phyloP scores from a whole-genome alignment of 2,329 filamentous ascomycete genomes.

The Aureobasidium sp. region DNA sequence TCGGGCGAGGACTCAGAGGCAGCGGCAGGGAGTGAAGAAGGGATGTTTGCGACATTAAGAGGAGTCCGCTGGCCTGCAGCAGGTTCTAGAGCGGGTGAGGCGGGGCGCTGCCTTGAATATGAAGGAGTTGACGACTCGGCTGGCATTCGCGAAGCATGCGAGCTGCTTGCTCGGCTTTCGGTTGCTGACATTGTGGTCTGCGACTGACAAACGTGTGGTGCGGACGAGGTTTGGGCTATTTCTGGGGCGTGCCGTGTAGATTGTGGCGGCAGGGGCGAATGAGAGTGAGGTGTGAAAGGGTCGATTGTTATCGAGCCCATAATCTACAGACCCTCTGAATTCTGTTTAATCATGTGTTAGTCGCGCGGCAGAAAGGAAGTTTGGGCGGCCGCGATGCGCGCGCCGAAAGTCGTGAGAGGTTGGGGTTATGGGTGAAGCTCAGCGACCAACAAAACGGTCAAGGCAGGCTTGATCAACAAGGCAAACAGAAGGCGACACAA shows the following conservation, averaged over 20 bases:
- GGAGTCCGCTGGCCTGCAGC: conserved; percentile 7
- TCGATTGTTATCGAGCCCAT: conserved; percentile 60
- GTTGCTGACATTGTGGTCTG: conserved; percentile 14
- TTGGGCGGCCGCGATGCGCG: background rate
- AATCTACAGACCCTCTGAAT: conserved; percentile 24
- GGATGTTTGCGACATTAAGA: background rate
- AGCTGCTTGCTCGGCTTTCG: conserved; percentile 10
- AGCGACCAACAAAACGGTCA: conserved; percentile 8
- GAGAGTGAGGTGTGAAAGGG: conserved; percentile 58
- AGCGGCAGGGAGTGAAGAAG: background rate
- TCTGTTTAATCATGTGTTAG: conserved; percentile 3
- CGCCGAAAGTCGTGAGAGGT: background rate
- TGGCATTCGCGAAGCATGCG: background rate
- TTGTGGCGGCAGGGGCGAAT: conserved; percentile 15
- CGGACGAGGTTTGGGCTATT: background rate
- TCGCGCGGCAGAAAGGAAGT: background rate
- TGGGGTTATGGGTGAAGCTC: background rate
- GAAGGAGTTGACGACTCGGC: background rate
- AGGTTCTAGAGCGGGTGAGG: background rate
- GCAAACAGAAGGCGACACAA: background rate
- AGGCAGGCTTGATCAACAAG: background rate
- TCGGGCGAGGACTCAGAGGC: conserved; percentile 35
- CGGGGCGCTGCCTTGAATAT: background rate
- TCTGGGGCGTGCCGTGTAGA: conserved; percentile 6
- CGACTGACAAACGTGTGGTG: background rate